A percentile compares a stretch with the other conserved stretches of the same genome.
Conservation (phyloP, 108 stramenopile species). For the Stephanodiscus minutulus region DNA sequence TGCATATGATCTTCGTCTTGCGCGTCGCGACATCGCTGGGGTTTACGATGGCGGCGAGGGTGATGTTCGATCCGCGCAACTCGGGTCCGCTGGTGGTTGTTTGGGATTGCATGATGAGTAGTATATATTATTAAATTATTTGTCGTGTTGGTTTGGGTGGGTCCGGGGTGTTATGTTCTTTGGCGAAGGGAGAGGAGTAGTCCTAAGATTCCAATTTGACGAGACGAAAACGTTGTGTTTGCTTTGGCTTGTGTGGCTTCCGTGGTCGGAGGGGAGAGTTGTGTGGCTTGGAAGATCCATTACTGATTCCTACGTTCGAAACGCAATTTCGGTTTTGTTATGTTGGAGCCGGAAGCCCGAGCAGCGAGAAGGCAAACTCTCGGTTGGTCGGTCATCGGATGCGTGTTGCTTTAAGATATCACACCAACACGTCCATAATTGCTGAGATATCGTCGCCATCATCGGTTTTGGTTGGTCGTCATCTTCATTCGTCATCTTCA, state of each 20-base stretch:
- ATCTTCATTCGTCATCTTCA: too few species aligned
- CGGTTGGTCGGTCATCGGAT: too few species aligned
- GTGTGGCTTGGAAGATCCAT: not conserved
- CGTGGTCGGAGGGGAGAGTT: not conserved
- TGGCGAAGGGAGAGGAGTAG: not conserved
- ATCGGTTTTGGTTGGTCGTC: too few species aligned
- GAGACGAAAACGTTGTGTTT: too few species aligned
- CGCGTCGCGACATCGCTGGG: slow-evolving; percentile 56
- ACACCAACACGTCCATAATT: too few species aligned
- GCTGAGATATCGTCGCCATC: too few species aligned
- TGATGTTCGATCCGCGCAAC: slow-evolving; percentile 60
- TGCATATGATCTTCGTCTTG: slow-evolving; percentile 89
- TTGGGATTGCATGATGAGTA: slow-evolving; percentile 64
- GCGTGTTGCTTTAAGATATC: too few species aligned
- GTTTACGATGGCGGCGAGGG: slow-evolving; percentile 49
- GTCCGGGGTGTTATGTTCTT: not conserved
- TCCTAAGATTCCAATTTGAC: too few species aligned
- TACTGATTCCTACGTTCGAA: not conserved
- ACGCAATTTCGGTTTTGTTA: not conserved
- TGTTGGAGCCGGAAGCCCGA: too few species aligned
- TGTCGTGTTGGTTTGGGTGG: not conserved
- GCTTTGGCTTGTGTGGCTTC: too few species aligned
- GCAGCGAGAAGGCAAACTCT: too few species aligned
- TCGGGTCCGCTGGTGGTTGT: slow-evolving; percentile 59
- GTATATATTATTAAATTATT: too few species aligned